These are phyloP conservation scores for Cladorrhinum samala DNA, from an alignment of 495 filamentous ascomycete species.

Conservation along the genomic window DNA sequence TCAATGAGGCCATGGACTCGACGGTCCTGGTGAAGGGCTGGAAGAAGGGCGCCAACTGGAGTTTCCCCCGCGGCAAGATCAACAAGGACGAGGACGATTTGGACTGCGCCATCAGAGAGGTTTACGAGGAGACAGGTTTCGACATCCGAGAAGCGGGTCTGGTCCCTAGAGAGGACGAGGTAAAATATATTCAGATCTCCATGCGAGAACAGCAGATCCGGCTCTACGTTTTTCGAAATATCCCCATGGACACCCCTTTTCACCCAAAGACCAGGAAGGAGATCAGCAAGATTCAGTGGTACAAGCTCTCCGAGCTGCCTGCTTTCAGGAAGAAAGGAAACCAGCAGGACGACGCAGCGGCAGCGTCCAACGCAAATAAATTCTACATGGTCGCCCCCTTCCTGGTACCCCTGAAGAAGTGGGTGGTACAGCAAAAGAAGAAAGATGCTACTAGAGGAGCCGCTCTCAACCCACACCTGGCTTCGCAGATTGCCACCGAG, in stretches of 20 bases:
- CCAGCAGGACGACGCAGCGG: constrained; percentile 43
- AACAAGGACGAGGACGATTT: constrained; percentile 92
- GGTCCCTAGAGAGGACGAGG: constrained; percentile 58
- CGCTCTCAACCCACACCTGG: constrained; percentile 23
- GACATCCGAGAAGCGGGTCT: constrained; percentile 69
- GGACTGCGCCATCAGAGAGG: constrained; percentile 86
- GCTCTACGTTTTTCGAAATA: constrained; percentile 81
- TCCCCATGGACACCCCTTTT: constrained; percentile 80
- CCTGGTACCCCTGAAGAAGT: constrained; percentile 76
- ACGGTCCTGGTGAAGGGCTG: constrained; percentile 91
- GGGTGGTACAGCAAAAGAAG: constrained; percentile 79
- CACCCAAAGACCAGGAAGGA: constrained; percentile 89
- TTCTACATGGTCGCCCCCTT: constrained; percentile 99
- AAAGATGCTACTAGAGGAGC: constrained; percentile 43
- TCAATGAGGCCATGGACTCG: constrained; percentile 87
- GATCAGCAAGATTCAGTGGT: constrained; percentile 95
- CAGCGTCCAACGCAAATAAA: constrained; percentile 66
- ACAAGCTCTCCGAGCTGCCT: constrained; percentile 78
- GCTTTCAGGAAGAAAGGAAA: constrained; percentile 62
- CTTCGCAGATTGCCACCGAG: constrained; percentile 24
- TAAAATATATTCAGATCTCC: constrained; percentile 75
- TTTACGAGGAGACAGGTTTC: constrained; percentile 92
- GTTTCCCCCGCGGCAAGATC: constrained; percentile 93
- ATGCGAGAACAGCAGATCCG: constrained; percentile 91
- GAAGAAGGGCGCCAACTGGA: constrained; percentile 96